A percentile compares a stretch with the other conserved stretches of the same genome.
Conservation (phyloP, 345 rosid species). For the Garcia nutans region DNA sequence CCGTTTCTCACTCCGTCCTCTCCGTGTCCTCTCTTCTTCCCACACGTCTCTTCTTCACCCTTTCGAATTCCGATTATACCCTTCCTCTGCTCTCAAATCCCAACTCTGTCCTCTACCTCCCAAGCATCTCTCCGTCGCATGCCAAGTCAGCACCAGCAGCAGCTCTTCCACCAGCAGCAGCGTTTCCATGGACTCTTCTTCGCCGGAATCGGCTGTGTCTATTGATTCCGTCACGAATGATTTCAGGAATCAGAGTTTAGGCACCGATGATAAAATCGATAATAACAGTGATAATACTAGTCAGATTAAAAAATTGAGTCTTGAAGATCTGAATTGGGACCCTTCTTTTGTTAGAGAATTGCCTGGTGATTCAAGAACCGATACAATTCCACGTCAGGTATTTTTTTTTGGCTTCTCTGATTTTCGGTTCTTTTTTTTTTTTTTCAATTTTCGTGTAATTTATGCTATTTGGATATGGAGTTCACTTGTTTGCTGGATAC, state of each 20-base stretch:
- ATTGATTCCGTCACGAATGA: slow-evolving; percentile 67
- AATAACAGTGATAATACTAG: slow-evolving; percentile 4
- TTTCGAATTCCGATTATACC: slow-evolving; percentile 25
- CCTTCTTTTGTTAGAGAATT: slow-evolving; percentile 76
- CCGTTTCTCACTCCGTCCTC: not conserved
- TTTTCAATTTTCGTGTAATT: not conserved
- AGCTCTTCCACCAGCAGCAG: slow-evolving; percentile 4
- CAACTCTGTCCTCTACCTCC: slow-evolving; percentile 16
- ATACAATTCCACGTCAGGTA: slow-evolving; percentile 79
- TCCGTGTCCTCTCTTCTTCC: slow-evolving; percentile 38
- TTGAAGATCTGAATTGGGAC: slow-evolving; percentile 89
- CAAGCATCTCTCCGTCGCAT: slow-evolving; percentile 25
- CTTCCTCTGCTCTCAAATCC: slow-evolving; percentile 31
- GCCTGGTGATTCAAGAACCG: slow-evolving; percentile 80
- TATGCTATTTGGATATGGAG: not conserved
- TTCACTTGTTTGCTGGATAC: not conserved
- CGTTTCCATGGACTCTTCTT: slow-evolving; percentile 50
- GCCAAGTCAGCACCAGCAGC: slow-evolving; percentile 33
- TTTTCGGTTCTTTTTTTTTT: not conserved
- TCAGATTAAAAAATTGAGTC: slow-evolving; percentile 35
- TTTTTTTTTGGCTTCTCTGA: not conserved
- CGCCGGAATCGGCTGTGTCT: slow-evolving; percentile 37
- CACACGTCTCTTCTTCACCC: not conserved
- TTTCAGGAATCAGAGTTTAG: slow-evolving; percentile 65
- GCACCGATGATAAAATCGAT: slow-evolving; percentile 30